A percentile compares a stretch with the other conserved stretches of the same genome.
Conservation (phyloP, 2,329 filamentous ascomycete species). For the Botryotinia globosa region DNA sequence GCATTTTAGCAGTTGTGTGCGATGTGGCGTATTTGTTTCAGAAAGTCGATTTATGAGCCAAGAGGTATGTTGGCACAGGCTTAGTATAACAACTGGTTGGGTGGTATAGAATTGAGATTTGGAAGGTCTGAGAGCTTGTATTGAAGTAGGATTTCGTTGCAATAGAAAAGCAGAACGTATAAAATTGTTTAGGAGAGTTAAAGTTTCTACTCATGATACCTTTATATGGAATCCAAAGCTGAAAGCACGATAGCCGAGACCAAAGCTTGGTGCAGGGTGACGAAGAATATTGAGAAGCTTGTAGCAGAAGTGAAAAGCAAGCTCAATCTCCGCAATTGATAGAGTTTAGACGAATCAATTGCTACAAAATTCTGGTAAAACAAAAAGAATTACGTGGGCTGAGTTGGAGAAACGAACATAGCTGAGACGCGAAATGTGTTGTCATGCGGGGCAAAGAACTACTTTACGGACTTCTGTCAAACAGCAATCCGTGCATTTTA, state of each 20-base stretch:
- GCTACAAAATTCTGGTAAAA: background rate
- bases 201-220: background rate
- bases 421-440: background rate
- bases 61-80: background rate
- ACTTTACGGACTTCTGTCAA: background rate
- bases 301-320: background rate
- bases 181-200: background rate
- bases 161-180: background rate
- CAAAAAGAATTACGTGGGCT: background rate
- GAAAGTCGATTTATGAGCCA: too few relatives aligned
- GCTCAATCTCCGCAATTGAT: background rate
- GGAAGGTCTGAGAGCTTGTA: background rate
- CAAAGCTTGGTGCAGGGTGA: background rate
- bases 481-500: background rate
- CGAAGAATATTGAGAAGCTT: background rate
- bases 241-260: background rate
- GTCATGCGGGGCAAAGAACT: background rate
- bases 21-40: background rate
- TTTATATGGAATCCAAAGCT: background rate
- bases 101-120: too few relatives aligned
- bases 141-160: background rate
- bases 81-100: background rate
- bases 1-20: constrained; percentile 17
- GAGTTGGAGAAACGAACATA: background rate
- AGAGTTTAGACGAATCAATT: background rate